phyloP scores from a whole-genome alignment of 495 filamentous ascomycete genomes.

The Immersiella caudata region DNA sequence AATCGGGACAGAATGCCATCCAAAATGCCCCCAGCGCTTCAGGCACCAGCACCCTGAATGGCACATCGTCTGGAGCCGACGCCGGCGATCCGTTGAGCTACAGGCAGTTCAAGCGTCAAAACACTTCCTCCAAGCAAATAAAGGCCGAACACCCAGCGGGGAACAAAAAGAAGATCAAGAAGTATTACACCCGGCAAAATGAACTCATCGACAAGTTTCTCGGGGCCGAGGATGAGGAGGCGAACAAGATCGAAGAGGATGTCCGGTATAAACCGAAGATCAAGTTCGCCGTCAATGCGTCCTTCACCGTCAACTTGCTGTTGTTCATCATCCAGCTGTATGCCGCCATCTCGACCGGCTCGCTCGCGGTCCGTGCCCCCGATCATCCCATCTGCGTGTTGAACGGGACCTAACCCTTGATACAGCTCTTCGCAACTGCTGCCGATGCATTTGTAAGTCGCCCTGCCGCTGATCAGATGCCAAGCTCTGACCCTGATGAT shows the following conservation, averaged over 20 bases:
- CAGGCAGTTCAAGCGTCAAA: slow-evolving; percentile 44
- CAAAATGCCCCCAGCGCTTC: background rate
- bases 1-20: background rate
- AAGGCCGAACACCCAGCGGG: slow-evolving; percentile 49
- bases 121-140: slow-evolving; percentile 46
- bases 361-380: slow-evolving; percentile 46
- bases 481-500: slow-evolving; percentile 26
- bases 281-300: slow-evolving; percentile 58
- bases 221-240: slow-evolving; percentile 55
- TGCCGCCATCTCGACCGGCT: slow-evolving; percentile 59
- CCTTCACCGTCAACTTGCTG: slow-evolving; percentile 56
- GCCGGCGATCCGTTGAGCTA: slow-evolving; percentile 45
- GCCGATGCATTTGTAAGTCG: slow-evolving; percentile 59
- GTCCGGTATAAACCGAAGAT: slow-evolving; percentile 55
- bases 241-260: slow-evolving; percentile 50
- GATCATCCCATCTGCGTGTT: background rate
- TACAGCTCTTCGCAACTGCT: slow-evolving; percentile 58
- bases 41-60: slow-evolving; percentile 7
- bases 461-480: slow-evolving; percentile 12
- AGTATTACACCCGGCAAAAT: slow-evolving; percentile 59
- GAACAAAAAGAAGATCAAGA: slow-evolving; percentile 49
- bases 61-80: slow-evolving; percentile 25
- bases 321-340: slow-evolving; percentile 62
- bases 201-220: slow-evolving; percentile 60
- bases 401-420: slow-evolving; percentile 22